Evolutionary conservation across 495 filamentous ascomycete species (phyloP), one percentile per base, ranked within the genome.

Genomic region (Clavariopsis aquatica): DNA sequence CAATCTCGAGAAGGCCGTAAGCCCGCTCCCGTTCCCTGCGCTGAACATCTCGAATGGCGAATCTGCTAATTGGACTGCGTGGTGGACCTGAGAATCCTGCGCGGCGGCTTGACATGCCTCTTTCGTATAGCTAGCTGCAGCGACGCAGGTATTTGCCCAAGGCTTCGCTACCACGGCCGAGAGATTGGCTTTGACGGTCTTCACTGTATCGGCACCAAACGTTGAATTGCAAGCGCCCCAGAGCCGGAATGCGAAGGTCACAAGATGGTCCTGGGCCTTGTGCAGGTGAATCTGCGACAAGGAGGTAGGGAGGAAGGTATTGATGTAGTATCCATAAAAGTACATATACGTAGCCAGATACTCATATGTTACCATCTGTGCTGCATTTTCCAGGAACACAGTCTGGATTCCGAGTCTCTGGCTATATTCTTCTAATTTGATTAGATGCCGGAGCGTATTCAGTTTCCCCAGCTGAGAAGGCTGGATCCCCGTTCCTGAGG

Each of bases 341-440:
- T 57, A 64, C 34, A 68, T 55, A 34, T 69, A 64, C 20, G 24
- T 57, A 20, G 31, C 29, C 6, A 65, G 66, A 28, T 57, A 38
- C 13, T 62, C 31, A 46, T 49, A 49, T 43, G 24, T 31, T 9
- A 64, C 17, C 27, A 47, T 46, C 24, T 46, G 59, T 6, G 59
- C 15, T 22, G 15, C 15, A 29, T 47, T 31, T 53, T 58, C 53
- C 17, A 64, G 27, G 53, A 68, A 56, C n/a, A 54, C 24, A 22
- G 49, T 49, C 17, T 36, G 5, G 36, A 68, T 63, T 19, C 29
- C 20, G 0, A 68, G 54, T 17, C 19, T 28, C 28, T 22, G 58
- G 3, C 15, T 1, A 53, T 63, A 63, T 26, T 38, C 23, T 36
- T 57, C 34, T 12, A 68, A 29, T 1, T 19, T 27, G 10, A 45